Evolutionary conservation across 345 rosid genomes (phyloP), one percentile per base, ranked within the genome.

Genomic region (Anacardium occidentale): DNA sequence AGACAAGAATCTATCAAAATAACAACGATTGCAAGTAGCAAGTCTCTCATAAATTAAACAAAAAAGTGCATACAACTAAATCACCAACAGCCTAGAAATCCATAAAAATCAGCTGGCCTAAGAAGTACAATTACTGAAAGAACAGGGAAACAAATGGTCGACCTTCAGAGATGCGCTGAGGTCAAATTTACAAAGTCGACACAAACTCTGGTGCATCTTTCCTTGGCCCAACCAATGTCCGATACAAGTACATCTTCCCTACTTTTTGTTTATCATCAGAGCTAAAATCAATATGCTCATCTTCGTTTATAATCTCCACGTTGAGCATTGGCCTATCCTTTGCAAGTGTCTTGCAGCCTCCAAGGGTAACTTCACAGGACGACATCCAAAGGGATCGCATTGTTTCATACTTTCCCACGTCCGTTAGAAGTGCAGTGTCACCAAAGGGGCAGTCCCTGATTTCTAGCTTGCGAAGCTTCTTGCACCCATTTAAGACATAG

Each of bases 321-420:
- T 83, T 95, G 50, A 95, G 88, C 83, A 82, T 76, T 0, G 96
- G 92, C 86, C 90, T 89, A 78, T 76, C 75, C 85, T 73, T 74
- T 0, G 98, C 96, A 11, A 95, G 83, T 17, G 77, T 75, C 76
- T 82, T 87, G 93, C 99, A 95, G 77, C 89, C 97, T 75, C 88
- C 96, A 8, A 95, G 90, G 75, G 99, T 91, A 74, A 92, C 84
- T 71, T 92, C 89, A 48, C 98, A 95, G 65, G 99, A 89, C 78
- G 99, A 95, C 98, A 95, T 95, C 99, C 99, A 92, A 92, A 95
- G 99, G 92, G 98, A 95, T 87, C 99, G 98, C 99, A 95, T 95
- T 88, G 98, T 87, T 74, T 92, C 96, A 79, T 95, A 92, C 97
- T 91, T 95, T 55, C 79, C 86, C 80, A 88, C 83, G 75, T 91